A percentile compares a stretch with the other conserved stretches of the same genome.
These are phyloP conservation scores for Lasiodiplodia gonubiensis DNA, from an alignment of 2,329 filamentous ascomycete species.

Conservation along the genomic window DNA sequence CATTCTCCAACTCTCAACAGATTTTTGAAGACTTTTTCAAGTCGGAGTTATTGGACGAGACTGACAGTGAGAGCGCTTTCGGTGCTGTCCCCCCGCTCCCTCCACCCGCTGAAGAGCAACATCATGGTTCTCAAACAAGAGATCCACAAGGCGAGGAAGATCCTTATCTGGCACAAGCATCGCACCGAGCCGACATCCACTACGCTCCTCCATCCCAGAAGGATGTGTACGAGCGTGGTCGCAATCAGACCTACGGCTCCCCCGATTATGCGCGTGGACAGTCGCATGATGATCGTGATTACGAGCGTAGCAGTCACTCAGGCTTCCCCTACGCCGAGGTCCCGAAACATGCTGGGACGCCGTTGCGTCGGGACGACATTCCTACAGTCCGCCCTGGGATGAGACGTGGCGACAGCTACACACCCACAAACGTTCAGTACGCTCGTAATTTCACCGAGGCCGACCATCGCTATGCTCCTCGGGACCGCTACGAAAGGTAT, in stretches of 20 bases:
- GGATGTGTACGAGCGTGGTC: neutral
- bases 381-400: conserved; percentile 31
- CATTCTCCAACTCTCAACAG: too few species aligned
- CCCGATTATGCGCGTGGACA: neutral
- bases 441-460: conserved; percentile 41
- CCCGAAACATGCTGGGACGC: conserved; percentile 36
- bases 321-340: conserved; percentile 37
- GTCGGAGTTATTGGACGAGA: too few species aligned
- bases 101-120: too few species aligned
- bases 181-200: too few species aligned
- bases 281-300: conserved; percentile 18
- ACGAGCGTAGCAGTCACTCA: conserved; percentile 33
- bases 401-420: conserved; percentile 36
- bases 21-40: too few species aligned
- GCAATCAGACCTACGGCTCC: conserved; percentile 9
- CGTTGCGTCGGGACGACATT: conserved; percentile 33
- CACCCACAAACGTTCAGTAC: conserved; percentile 42
- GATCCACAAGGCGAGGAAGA: too few species aligned
- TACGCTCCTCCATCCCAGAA: neutral
- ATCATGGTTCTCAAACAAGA: too few species aligned
- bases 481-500: neutral
- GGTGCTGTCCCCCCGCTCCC: too few species aligned
- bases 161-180: too few species aligned
- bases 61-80: too few species aligned
- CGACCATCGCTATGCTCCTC: conserved; percentile 39